These are phyloP conservation scores for Rhododendron henanense DNA, from an alignment of 148 eudicot species.

Conservation along the genomic window DNA sequence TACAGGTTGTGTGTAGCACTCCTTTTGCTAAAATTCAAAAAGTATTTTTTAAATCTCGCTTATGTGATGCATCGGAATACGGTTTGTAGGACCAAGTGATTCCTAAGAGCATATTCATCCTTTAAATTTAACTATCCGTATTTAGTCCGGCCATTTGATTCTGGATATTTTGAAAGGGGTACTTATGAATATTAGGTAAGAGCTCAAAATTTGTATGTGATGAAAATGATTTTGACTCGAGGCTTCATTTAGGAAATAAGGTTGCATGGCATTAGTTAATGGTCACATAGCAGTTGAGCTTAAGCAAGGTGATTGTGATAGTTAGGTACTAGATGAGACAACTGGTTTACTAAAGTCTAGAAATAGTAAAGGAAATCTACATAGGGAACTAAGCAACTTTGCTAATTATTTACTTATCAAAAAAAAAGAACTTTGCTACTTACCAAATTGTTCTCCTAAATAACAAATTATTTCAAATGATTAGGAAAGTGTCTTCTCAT, in stretches of 20 bases:
- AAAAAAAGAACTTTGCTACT: not conserved
- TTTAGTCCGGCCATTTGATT: not conserved
- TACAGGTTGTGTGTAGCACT: not conserved
- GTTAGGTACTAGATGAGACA: not conserved
- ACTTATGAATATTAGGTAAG: not conserved
- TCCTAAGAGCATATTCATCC: not conserved
- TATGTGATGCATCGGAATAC: not conserved
- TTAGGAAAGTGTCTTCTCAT: not conserved
- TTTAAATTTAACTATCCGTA: not conserved
- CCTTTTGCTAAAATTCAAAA: not conserved
- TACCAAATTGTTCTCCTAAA: not conserved
- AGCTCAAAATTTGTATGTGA: not conserved
- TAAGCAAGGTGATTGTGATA: not conserved
- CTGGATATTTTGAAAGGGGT: conserved; percentile 6
- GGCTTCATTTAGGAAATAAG: not conserved
- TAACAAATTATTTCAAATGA: not conserved
- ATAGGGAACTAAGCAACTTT: not conserved
- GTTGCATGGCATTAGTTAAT: conserved; percentile 13
- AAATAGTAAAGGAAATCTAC: not conserved
- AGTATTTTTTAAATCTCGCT: not conserved
- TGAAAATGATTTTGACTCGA: not conserved
- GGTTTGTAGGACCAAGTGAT: not conserved
- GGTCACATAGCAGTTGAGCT: conserved; percentile 3
- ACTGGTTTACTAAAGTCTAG: not conserved
- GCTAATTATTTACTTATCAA: too few relatives aligned